Percentiles rank a stretch among this genome's conserved stretches.
These are phyloP conservation scores for Staphylotrichum longicolle DNA, from an alignment of 495 filamentous ascomycete genomes.

Conservation along the genomic window DNA sequence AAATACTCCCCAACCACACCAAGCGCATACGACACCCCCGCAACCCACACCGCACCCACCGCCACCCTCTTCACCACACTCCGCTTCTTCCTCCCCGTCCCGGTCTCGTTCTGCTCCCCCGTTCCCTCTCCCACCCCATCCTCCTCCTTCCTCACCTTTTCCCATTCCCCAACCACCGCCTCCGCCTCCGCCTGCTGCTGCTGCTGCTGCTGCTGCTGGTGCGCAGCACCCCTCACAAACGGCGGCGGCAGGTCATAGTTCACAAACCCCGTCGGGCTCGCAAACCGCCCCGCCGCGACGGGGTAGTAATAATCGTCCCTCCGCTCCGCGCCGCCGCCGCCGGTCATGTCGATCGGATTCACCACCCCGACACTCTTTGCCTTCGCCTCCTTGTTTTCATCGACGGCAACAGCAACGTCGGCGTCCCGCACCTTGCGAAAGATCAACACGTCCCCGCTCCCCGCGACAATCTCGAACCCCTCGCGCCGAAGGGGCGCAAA, in stretches of 20 bases:
- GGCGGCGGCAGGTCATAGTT: conserved; percentile 49
- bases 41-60: conserved; percentile 58
- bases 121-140: not conserved
- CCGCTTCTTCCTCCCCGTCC: conserved; percentile 33
- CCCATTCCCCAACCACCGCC: conserved; percentile 1
- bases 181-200: no score
- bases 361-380: no score
- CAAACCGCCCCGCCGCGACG: conserved; percentile 49
- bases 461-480: conserved; percentile 73
- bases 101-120: no score
- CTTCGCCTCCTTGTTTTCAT: no score
- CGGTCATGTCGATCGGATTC: conserved; percentile 59
- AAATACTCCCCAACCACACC: conserved; percentile 69
- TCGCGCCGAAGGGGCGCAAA: conserved; percentile 61
- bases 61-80: conserved; percentile 50
- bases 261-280: conserved; percentile 57
- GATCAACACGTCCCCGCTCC: conserved; percentile 66
- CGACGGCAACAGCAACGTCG: no score
- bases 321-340: conserved; percentile 25
- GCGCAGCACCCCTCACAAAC: not conserved
- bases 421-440: conserved; percentile 59
- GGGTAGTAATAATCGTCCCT: conserved; percentile 17
- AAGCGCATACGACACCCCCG: conserved; percentile 62
- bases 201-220: no score
- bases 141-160: conserved; percentile 27